Conservation (phyloP, 345 rosid species). For the Aquilaria yunnanensis region DNA sequence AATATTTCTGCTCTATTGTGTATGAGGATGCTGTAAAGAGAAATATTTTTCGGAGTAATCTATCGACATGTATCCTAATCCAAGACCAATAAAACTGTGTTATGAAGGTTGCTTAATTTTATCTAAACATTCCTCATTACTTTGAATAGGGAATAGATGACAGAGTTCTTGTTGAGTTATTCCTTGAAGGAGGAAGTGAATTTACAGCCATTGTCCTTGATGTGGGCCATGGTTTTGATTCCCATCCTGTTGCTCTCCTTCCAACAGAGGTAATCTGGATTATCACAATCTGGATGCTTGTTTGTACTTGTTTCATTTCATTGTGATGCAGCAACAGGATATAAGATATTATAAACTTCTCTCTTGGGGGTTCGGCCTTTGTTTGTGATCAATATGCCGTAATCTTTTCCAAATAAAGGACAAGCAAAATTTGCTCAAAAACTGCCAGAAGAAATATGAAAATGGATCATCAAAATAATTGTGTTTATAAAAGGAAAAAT, state of each 20-base stretch:
- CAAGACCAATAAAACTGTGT: background rate
- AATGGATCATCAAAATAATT: too few species aligned
- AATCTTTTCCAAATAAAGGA: too few species aligned
- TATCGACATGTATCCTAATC: too few species aligned
- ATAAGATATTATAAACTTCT: too few species aligned
- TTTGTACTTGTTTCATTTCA: conserved; percentile 3
- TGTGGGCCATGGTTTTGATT: conserved; percentile 71
- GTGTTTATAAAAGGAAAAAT: too few species aligned
- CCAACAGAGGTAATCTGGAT: conserved; percentile 72
- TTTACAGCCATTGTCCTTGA: conserved; percentile 92
- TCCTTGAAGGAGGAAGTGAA: conserved; percentile 83
- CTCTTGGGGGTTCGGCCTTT: too few species aligned
- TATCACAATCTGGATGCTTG: conserved; percentile 3
- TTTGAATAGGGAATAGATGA: conserved; percentile 72
- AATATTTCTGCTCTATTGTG: too few species aligned
- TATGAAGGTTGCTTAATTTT: conserved; percentile 7
- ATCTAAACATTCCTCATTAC: conserved; percentile 7
- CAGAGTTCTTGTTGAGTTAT: conserved; percentile 65
- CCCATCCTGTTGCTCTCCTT: conserved; percentile 70
- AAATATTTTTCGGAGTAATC: too few species aligned
- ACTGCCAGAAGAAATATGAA: too few species aligned
- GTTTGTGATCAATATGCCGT: too few species aligned
- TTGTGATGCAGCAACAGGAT: background rate
- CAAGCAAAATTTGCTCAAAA: too few species aligned
- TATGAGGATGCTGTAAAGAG: too few species aligned